These are phyloP conservation scores for Quercus engelmannii DNA, from an alignment of 306 rosid genomes.

Conservation along the genomic window DNA sequence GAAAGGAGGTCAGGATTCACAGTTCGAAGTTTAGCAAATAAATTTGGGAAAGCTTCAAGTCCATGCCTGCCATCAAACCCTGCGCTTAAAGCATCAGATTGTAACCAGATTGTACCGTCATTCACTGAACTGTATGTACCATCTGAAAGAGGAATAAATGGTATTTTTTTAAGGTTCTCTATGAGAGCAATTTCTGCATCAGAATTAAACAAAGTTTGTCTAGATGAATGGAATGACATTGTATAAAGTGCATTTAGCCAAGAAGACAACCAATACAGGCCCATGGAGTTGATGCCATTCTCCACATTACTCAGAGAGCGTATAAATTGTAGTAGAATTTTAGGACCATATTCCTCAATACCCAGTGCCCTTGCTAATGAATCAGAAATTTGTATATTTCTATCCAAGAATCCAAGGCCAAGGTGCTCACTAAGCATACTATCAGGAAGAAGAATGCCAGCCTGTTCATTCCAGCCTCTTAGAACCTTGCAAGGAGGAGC, in stretches of 20 bases:
- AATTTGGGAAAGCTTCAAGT: slow-evolving; percentile 65
- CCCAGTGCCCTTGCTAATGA: slow-evolving; percentile 71
- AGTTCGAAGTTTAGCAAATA: slow-evolving; percentile 68
- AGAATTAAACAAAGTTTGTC: slow-evolving; percentile 28
- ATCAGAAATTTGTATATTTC: slow-evolving; percentile 56
- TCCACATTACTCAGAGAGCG: too few relatives aligned
- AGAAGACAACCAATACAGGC: slow-evolving; percentile 71
- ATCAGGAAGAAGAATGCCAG: slow-evolving; percentile 75
- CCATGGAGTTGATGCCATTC: slow-evolving; percentile 51
- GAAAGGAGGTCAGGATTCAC: slow-evolving; percentile 65
- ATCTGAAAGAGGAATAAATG: slow-evolving; percentile 88
- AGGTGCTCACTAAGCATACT: slow-evolving; percentile 61
- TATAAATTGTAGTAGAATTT: slow-evolving; percentile 61
- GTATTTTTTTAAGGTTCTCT: slow-evolving; percentile 42
- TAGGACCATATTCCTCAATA: slow-evolving; percentile 78
- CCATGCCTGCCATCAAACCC: slow-evolving; percentile 49
- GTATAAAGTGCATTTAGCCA: slow-evolving; percentile 54
- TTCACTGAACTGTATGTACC: slow-evolving; percentile 69
- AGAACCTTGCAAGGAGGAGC: too few relatives aligned
- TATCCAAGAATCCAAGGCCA: slow-evolving; percentile 82
- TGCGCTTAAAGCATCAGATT: slow-evolving; percentile 38
- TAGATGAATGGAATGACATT: slow-evolving; percentile 45
- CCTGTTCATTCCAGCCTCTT: too few relatives aligned
- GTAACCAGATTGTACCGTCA: slow-evolving; percentile 87
- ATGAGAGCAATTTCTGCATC: slow-evolving; percentile 43